Percentiles rank a stretch among this genome's conserved stretches.
Conservation (phyloP, 306 rosid genomes). For the Gastrolobium villosum region DNA sequence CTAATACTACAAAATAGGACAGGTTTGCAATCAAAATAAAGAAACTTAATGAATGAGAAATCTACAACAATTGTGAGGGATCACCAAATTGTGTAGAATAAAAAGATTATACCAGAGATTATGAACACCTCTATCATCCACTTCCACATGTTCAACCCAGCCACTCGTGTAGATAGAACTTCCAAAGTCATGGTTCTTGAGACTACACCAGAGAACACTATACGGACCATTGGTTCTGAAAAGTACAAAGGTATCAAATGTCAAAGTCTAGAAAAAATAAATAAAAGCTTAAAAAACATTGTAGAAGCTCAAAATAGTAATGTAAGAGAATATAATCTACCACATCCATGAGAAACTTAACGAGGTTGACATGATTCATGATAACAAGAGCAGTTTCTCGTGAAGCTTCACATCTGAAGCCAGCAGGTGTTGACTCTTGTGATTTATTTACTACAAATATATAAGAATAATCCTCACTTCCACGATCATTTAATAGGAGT, state of each 20-base stretch:
- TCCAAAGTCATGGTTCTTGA: slow-evolving; percentile 94
- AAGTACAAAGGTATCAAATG: neutral
- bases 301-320: neutral
- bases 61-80: too few relatives aligned
- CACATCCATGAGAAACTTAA: slow-evolving; percentile 97
- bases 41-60: slow-evolving; percentile 16
- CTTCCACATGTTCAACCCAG: too few relatives aligned
- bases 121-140: too few relatives aligned
- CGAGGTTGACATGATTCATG: slow-evolving; percentile 90
- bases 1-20: neutral
- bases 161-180: slow-evolving; percentile 92
- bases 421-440: slow-evolving; percentile 78
- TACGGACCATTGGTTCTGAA: slow-evolving; percentile 90
- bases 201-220: slow-evolving; percentile 86
- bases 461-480: too few relatives aligned
- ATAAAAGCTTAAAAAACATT: too few relatives aligned
- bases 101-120: too few relatives aligned
- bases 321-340: slow-evolving; percentile 45
- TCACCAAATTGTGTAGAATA: too few relatives aligned
- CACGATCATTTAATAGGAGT: too few relatives aligned
- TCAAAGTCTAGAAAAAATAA: neutral
- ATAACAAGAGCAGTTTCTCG: slow-evolving; percentile 84
- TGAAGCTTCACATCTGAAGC: slow-evolving; percentile 83
- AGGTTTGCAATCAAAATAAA: slow-evolving; percentile 19
- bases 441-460: too few relatives aligned